Evolutionary conservation across 768 basidiomycete species (phyloP).

Genomic region (Amanita pseudoporphyria): DNA sequence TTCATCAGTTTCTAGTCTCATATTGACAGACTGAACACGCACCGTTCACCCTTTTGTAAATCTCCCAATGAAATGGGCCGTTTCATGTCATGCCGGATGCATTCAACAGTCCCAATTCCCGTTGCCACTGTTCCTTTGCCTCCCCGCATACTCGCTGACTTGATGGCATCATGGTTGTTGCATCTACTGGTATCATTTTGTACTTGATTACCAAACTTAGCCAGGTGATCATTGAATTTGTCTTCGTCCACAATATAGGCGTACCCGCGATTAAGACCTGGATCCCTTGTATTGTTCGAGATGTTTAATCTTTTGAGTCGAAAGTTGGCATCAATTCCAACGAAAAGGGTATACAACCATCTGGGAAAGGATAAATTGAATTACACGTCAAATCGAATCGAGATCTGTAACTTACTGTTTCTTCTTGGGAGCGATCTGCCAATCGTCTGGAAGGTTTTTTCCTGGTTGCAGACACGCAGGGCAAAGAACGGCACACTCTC

Average conservation of each 20-base stretch:
- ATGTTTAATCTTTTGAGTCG: slow-evolving; percentile 1
- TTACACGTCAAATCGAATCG: no score
- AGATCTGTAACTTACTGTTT: no score
- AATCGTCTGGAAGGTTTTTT: no score
- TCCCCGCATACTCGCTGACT: slow-evolving; percentile 11
- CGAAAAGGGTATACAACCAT: slow-evolving; percentile 7
- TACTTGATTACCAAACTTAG: no score
- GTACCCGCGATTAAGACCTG: slow-evolving; percentile 2
- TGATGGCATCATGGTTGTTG: no score
- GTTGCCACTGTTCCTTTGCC: slow-evolving; percentile 9
- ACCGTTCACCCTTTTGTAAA: no score
- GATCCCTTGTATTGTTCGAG: slow-evolving; percentile 5
- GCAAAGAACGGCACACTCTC: no score
- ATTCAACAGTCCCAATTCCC: slow-evolving; percentile 9
- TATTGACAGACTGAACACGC: no score
- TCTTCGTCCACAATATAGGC: not conserved
- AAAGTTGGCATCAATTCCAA: not conserved
- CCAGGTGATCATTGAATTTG: no score
- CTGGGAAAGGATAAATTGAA: no score
- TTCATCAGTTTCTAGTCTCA: no score
- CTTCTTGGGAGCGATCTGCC: no score
- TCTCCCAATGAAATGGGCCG: not conserved
- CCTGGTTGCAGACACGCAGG: not conserved
- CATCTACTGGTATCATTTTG: not conserved
- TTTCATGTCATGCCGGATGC: slow-evolving; percentile 8